These are phyloP conservation scores for Mariannaea elegans DNA, from an alignment of 2,329 filamentous ascomycete species.

Conservation along the genomic window DNA sequence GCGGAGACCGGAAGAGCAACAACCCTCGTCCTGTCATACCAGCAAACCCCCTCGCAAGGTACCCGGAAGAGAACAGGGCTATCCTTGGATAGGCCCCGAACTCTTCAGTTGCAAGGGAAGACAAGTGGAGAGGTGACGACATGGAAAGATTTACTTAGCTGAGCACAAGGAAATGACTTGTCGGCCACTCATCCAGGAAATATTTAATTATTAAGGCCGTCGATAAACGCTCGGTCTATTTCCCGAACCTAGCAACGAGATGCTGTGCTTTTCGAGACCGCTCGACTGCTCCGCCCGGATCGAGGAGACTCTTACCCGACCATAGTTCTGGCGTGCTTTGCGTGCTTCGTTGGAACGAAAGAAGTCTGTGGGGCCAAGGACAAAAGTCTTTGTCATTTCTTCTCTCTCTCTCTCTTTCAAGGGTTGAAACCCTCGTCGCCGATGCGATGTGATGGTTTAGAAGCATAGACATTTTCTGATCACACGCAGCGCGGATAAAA, in stretches of 20 bases:
- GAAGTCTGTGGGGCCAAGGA: background rate
- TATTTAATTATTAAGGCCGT: too few relatives aligned
- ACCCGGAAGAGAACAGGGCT: background rate
- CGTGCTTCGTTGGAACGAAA: background rate
- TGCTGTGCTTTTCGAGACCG: conserved; percentile 27
- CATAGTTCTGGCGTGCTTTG: conserved; percentile 32
- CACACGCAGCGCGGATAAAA: background rate
- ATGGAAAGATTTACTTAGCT: too few relatives aligned
- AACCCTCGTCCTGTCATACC: background rate
- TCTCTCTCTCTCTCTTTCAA: too few relatives aligned
- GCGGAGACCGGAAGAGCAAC: conserved; percentile 11
- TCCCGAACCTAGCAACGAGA: conserved; percentile 11
- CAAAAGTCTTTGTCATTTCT: too few relatives aligned
- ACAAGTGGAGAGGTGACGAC: background rate
- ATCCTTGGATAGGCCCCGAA: background rate
- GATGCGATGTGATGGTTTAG: too few relatives aligned
- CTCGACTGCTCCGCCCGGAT: conserved; percentile 35
- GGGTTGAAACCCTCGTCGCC: too few relatives aligned
- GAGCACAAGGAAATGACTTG: too few relatives aligned
- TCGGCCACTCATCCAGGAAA: too few relatives aligned
- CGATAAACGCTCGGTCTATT: conserved; percentile 4
- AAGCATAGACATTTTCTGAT: background rate
- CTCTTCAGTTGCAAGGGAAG: background rate
- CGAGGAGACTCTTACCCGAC: conserved; percentile 33
- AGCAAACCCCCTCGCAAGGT: background rate